Conservation (phyloP, 306 rosid genomes). For the Arachis stenosperma region DNA sequence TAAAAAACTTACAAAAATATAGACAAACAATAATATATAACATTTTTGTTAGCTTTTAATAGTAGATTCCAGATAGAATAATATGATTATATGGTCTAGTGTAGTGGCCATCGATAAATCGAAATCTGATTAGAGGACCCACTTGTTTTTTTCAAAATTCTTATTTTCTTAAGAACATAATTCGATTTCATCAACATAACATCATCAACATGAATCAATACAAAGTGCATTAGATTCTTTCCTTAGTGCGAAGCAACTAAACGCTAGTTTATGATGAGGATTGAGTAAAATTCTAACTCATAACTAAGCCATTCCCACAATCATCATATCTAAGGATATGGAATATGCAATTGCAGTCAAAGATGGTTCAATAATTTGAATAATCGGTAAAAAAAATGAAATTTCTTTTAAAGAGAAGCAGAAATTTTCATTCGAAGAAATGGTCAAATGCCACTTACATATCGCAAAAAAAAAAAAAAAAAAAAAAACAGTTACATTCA, state of each 20-base stretch:
- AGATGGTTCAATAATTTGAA: too few relatives aligned
- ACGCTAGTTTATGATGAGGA: neutral
- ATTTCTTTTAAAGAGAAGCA: too few relatives aligned
- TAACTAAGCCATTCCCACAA: neutral
- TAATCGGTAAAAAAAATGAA: too few relatives aligned
- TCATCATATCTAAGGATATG: neutral
- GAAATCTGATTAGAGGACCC: neutral
- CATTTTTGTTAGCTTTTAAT: neutral
- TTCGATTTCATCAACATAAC: neutral
- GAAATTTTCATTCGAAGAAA: too few relatives aligned
- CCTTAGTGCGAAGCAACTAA: neutral
- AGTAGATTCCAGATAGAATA: neutral
- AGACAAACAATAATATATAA: too few relatives aligned
- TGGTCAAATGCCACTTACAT: too few relatives aligned
- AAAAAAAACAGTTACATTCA: too few relatives aligned
- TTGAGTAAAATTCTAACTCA: neutral
- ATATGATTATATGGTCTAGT: neutral
- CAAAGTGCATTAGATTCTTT: slow-evolving; percentile 21
- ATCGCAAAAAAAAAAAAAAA: too few relatives aligned
- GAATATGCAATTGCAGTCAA: slow-evolving; percentile 11
- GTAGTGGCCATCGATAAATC: neutral
- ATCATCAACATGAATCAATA: slow-evolving; percentile 1
- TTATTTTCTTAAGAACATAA: neutral
- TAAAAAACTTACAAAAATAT: too few relatives aligned
- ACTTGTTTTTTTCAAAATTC: neutral